Evolutionary conservation across 352 stramenopile species (phyloP), one percentile per base, ranked within the genome.

Genomic region (Phytophthora agathidicida): DNA sequence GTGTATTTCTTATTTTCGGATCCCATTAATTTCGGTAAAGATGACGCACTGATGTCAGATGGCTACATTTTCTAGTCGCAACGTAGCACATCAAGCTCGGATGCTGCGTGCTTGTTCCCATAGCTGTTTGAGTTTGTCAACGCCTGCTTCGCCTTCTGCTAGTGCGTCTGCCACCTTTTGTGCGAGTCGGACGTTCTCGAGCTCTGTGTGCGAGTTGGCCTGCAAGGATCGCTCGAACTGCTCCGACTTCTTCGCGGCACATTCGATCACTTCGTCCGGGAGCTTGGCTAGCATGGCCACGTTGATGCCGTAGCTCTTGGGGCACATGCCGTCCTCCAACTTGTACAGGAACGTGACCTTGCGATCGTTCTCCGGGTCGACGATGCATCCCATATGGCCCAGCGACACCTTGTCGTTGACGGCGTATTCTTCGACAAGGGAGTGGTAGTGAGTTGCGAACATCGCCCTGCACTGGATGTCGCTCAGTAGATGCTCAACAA

Each of bases 271-370:
- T 66, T 97, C 82, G 33, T 98, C 77, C 0, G 98, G 97, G 3
- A 99, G 85, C 46, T 96, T 94, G 8, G 98, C 98, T 14, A 99
- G 82, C 70, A 98, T 93, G 7, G 98, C 98, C 7, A 99, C 98
- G 71, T 99, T 99, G 60, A 99, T 94, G 50, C 98, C 98, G 74
- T 99, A 99, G 52, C 88, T 98, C 73, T 99, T 99, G 14, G 97
- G 97, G 60, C 95, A 99, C 49, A 97, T 89, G 3, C 98, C 98
- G 7, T 90, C 75, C 13, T 93, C 89, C 9, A 99, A 77, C 66
- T 98, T 99, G 85, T 99, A 99, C 30, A 99, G 69, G 75, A 99
- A 99, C 1, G 97, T 99, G 22, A 99, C 98, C 58, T 97, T 97
- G 39, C 91, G 80, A 20, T 93, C 85, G 53, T 93, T 93, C 44